Percentiles rank a stretch among this genome's conserved stretches.
Evolutionary conservation across 179 eudicot genomes (phyloP).

Genomic region (Camellia oleifera): DNA sequence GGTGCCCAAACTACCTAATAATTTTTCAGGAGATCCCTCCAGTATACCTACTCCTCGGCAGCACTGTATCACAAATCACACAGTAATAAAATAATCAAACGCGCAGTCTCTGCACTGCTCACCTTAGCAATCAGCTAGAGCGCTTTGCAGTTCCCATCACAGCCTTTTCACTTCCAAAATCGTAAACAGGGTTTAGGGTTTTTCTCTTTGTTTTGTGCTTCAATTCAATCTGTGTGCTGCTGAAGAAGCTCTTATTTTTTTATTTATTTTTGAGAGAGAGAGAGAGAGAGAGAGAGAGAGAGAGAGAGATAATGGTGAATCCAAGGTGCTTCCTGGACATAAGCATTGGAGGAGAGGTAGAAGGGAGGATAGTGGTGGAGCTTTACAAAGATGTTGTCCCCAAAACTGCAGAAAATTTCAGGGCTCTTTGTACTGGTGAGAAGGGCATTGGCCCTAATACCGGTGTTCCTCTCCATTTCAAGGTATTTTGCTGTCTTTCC

Average conservation of each 20-base stretch:
- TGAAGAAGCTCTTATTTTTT: no score
- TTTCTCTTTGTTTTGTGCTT: neutral
- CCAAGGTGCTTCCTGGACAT: slow-evolving; percentile 74
- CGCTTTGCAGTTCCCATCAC: neutral
- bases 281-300: slow-evolving; percentile 5
- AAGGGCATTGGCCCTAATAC: slow-evolving; percentile 61
- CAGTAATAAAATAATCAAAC: neutral
- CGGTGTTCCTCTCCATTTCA: slow-evolving; percentile 67
- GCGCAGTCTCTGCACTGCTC: neutral
- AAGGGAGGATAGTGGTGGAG: slow-evolving; percentile 79
- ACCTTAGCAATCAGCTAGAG: neutral
- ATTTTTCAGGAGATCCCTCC: no score
- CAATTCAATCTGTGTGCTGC: no score
- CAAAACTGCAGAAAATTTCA: slow-evolving; percentile 83
- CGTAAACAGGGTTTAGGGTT: slow-evolving; percentile 14
- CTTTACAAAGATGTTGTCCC: slow-evolving; percentile 71
- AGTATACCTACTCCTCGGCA: no score
- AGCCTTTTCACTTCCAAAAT: neutral
- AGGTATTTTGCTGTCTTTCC: slow-evolving; percentile 37
- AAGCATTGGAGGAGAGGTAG: slow-evolving; percentile 73
- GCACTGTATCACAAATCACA: no score
- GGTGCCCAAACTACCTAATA: no score
- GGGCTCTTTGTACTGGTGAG: slow-evolving; percentile 95
- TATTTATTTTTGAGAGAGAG: neutral
- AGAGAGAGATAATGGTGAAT: slow-evolving; percentile 39